These are phyloP conservation scores for Cubamyces lactineus DNA, from an alignment of 768 basidiomycete genomes.

Conservation along the genomic window DNA sequence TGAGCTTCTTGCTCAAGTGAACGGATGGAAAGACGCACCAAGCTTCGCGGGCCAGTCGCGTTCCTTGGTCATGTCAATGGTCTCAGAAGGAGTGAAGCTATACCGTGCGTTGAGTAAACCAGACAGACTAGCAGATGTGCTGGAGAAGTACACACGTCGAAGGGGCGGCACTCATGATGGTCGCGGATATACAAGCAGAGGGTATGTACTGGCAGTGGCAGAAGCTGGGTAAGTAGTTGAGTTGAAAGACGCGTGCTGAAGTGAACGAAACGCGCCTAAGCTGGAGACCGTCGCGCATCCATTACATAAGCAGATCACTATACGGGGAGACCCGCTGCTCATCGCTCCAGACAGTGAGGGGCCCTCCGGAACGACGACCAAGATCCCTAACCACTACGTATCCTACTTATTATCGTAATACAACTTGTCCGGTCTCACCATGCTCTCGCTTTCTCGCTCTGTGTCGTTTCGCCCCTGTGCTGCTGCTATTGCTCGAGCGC, in stretches of 20 bases:
- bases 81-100: slow-evolving; percentile 62
- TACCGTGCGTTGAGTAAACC: not conserved
- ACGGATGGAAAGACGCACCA: slow-evolving; percentile 44
- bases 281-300: not conserved
- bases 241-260: not conserved
- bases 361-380: not conserved
- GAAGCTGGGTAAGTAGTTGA: not conserved
- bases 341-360: not conserved
- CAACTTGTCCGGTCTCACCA: not conserved
- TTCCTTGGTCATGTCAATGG: slow-evolving; percentile 66
- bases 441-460: slow-evolving; percentile 6
- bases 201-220: not conserved
- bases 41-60: slow-evolving; percentile 72
- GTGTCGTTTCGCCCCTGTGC: not conserved
- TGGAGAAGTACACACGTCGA: slow-evolving; percentile 41
- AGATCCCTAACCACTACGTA: not conserved
- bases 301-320: slow-evolving; percentile 6
- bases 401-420: not conserved
- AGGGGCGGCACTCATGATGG: slow-evolving; percentile 30
- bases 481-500: not conserved
- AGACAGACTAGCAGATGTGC: not conserved
- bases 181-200: not conserved
- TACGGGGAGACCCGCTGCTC: not conserved
- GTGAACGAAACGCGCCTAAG: no score
- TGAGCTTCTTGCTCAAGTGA: no score